Percentiles rank a stretch among this genome's conserved stretches.
phyloP scores from a whole-genome alignment of 73 alveolate species.

The Paramecium tetraurelia region DNA sequence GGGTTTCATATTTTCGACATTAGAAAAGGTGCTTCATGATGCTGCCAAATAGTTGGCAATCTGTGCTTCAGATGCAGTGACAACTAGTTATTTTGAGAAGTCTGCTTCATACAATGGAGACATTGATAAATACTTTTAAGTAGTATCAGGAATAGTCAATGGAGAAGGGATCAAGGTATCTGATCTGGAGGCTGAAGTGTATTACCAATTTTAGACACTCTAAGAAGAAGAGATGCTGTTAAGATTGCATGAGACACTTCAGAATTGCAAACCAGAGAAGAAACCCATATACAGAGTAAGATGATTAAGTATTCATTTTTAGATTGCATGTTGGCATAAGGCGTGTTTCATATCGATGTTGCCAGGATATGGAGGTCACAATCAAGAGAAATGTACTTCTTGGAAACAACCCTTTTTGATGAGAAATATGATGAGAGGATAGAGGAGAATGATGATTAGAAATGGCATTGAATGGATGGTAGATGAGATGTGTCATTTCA shows the following conservation, averaged over 20 bases:
- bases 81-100: background rate
- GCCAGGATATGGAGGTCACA: background rate
- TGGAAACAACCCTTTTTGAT: background rate
- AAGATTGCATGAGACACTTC: background rate
- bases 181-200: background rate
- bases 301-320: background rate
- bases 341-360: background rate
- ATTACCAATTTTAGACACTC: background rate
- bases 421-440: slow-evolving; percentile 13
- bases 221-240: background rate
- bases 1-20: slow-evolving; percentile 32
- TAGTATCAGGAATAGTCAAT: slow-evolving; percentile 10
- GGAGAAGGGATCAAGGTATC: background rate
- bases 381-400: background rate
- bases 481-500: slow-evolving; percentile 8
- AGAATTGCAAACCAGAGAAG: background rate
- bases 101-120: background rate
- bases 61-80: background rate
- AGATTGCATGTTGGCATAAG: slow-evolving; percentile 21
- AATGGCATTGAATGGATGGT: background rate
- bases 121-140: background rate
- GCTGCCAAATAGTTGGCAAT: background rate
- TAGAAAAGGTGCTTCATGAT: slow-evolving; percentile 50
- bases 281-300: slow-evolving; percentile 34
- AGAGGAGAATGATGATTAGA: background rate